These are phyloP conservation scores for Chlorella sp. DNA, from an alignment of 139 green algal species.

Conservation along the genomic window DNA sequence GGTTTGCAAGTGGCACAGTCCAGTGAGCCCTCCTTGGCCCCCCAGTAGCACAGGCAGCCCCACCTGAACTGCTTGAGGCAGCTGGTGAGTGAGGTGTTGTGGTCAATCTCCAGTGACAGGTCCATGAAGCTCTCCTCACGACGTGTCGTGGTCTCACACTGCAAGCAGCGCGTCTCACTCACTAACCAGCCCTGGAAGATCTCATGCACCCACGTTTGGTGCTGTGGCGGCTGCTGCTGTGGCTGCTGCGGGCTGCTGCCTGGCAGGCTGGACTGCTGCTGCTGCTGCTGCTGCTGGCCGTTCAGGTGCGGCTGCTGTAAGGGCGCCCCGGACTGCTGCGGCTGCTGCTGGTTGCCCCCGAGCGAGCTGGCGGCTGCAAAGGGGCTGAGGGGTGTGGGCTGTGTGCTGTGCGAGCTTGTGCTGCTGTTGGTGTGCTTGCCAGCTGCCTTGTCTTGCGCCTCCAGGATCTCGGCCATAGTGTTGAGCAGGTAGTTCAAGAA, in stretches of 20 bases:
- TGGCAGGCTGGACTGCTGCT: no score
- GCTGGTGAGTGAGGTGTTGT: constrained; percentile 79
- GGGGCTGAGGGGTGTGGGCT: no score
- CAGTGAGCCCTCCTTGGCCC: no score
- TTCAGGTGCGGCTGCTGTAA: no score
- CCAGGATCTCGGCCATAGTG: constrained; percentile 81
- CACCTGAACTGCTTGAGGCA: constrained; percentile 89
- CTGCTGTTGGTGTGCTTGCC: not conserved
- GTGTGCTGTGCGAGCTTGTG: no score
- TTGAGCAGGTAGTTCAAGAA: constrained; percentile 97
- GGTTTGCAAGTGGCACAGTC: no score
- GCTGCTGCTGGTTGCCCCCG: no score
- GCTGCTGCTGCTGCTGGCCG: no score
- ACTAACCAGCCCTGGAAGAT: constrained; percentile 90
- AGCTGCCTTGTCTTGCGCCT: constrained; percentile 54
- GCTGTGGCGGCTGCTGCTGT: constrained; percentile 7
- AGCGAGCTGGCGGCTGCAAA: no score
- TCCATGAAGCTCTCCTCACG: constrained; percentile 81
- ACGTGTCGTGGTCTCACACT: constrained; percentile 28
- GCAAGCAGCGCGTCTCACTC: constrained; percentile 90
- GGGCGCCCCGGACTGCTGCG: no score
- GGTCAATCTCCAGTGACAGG: constrained; percentile 89
- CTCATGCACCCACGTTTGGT: constrained; percentile 87
- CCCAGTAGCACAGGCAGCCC: no score
- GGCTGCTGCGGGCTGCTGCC: no score